Evolutionary conservation across 257 asterid genomes (phyloP).

Genomic region (Cynanchum wilfordii): DNA sequence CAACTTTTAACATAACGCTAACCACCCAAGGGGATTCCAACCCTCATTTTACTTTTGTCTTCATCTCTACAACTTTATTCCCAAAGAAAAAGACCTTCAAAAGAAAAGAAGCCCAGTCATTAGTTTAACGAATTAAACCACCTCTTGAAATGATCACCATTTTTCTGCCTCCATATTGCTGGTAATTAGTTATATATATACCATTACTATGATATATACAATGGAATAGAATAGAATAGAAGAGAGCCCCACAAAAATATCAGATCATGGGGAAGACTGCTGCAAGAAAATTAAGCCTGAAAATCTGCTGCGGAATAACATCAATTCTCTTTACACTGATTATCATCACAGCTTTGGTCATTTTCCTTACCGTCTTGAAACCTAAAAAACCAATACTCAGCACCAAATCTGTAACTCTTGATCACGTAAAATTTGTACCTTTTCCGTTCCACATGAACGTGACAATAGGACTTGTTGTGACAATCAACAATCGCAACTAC

Average conservation of each 20-base stretch:
- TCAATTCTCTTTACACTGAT: slow-evolving; percentile 23
- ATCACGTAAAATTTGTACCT: slow-evolving; percentile 3
- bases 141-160: slow-evolving; percentile 14
- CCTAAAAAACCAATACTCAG: slow-evolving; percentile 48
- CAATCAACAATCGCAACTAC: slow-evolving; percentile 40
- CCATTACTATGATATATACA: too few species aligned
- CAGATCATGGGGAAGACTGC: background rate
- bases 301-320: slow-evolving; percentile 37
- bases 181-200: background rate
- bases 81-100: background rate
- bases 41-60: background rate
- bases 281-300: slow-evolving; percentile 21
- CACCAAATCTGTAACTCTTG: slow-evolving; percentile 32
- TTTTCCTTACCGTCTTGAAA: slow-evolving; percentile 40
- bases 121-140: background rate
- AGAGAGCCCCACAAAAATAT: too few species aligned
- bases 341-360: slow-evolving; percentile 12
- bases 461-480: slow-evolving; percentile 42
- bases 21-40: too few species aligned
- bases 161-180: background rate
- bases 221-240: too few species aligned
- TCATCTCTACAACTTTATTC: background rate
- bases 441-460: slow-evolving; percentile 33
- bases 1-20: too few species aligned
- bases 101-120: background rate